Evolutionary conservation across 345 rosid genomes (phyloP).

Genomic region (Anacardium occidentale): DNA sequence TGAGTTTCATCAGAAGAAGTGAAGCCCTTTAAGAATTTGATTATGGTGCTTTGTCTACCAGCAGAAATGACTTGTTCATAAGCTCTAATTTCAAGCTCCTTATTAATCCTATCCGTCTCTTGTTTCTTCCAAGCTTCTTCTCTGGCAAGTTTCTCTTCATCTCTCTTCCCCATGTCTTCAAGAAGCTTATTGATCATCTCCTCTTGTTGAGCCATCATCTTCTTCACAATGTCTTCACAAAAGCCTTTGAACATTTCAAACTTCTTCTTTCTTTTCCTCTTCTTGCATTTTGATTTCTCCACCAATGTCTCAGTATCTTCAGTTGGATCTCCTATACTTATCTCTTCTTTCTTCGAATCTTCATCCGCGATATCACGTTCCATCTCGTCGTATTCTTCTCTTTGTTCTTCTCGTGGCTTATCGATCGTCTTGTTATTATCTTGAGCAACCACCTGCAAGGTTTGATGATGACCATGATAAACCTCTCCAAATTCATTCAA

Average conservation of each 20-base stretch:
- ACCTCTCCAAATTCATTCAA: constrained; percentile 69
- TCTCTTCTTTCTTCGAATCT: constrained; percentile 25
- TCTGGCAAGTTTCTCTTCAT: constrained; percentile 57
- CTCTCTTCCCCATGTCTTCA: constrained; percentile 74
- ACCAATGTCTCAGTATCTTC: constrained; percentile 31
- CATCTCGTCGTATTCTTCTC: constrained; percentile 30
- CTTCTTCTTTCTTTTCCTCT: constrained; percentile 39
- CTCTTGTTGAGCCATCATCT: constrained; percentile 69
- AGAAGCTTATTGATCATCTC: constrained; percentile 73
- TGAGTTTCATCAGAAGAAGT: constrained; percentile 23
- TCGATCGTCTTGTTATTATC: constrained; percentile 36
- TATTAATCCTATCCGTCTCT: constrained; percentile 66
- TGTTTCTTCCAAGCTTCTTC: constrained; percentile 89
- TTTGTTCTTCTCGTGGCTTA: constrained; percentile 33
- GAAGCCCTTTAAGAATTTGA: constrained; percentile 61
- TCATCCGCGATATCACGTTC: constrained; percentile 25
- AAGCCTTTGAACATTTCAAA: constrained; percentile 65
- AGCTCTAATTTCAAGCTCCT: constrained; percentile 64
- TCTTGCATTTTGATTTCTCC: constrained; percentile 30
- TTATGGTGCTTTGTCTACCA: constrained; percentile 56
- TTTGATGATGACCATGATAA: constrained; percentile 29
- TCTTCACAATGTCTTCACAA: constrained; percentile 67
- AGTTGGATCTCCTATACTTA: constrained; percentile 13
- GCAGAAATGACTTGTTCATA: constrained; percentile 63
- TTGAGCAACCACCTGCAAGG: constrained; percentile 17